Base-by-base conservation (phyloP, 2,329 filamentous ascomycete species). In the Pestalotiopsis fici region DNA sequence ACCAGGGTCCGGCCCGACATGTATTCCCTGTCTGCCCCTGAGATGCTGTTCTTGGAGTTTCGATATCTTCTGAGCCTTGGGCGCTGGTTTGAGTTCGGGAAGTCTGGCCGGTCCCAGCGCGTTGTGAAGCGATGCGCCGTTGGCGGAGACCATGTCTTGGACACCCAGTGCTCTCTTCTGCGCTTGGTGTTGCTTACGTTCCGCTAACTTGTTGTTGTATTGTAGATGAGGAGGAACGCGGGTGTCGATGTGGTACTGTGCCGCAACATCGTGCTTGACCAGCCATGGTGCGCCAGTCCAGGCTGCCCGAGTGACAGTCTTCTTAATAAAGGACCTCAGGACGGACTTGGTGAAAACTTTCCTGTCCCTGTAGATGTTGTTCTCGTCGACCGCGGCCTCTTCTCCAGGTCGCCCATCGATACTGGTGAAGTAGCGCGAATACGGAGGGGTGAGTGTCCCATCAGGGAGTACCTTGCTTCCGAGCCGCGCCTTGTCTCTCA, bases 231-330 rank as follows among this genome's bases (percentile, higher is more conserved):
- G 87, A 6, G 96, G 96, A 13, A 98, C 89, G 65, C 93, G 90
- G n/a, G 90, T 94, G 69, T 94, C 91, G 70, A 99, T 96, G 69
- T 93, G 91, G 78, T 96, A 97, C 70, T 91, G 87, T 59, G 89
- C 88, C 1, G 96, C 96, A 68, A 97, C 90, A 65, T 94, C 90
- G 43, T 92, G 87, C 81, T 97, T 98, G 21, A 98, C 95, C 66
- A 97, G 83, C 96, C 96, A 99, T 0, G 96, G 95, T 0, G 96
- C 96, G n/a, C 95, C 95, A 69, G 90, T 95, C 94, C 95, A 98
- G 3, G 94, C 89, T 75, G 98, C 96, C 69, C 95, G 86, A 2
- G 91, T 92, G n/a, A 98, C 92, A 0, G 94, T 96, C 79, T 97
- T 95, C 78, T 97, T 97, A 71, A 99, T 93, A 72, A 98, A 99